Evolutionary conservation across 495 filamentous ascomycete genomes (phyloP).

Genomic region (Penicillium mononematosum): DNA sequence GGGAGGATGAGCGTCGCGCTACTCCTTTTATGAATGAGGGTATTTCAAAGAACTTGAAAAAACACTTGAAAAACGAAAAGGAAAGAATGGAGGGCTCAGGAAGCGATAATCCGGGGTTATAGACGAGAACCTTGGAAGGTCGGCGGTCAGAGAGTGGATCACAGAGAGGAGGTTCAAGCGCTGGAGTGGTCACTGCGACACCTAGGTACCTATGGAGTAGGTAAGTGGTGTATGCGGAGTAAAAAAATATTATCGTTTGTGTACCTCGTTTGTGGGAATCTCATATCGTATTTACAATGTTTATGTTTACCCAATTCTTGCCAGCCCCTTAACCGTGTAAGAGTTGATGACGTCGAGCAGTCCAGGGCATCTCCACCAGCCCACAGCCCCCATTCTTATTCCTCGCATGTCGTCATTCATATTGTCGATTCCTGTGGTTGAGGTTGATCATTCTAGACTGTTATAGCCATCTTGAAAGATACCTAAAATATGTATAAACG

Average conservation of each 20-base stretch:
- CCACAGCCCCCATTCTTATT: not conserved
- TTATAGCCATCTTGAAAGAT: too few relatives aligned
- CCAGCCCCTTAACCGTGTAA: not conserved
- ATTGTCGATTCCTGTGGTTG: not conserved
- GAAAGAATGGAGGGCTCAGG: not conserved
- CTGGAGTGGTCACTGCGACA: too few relatives aligned
- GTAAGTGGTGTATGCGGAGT: not conserved
- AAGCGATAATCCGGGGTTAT: slow-evolving; percentile 19
- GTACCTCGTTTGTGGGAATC: not conserved
- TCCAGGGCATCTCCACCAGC: slow-evolving; percentile 1
- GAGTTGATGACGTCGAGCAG: slow-evolving; percentile 19
- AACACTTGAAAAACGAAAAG: not conserved
- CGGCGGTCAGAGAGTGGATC: slow-evolving; percentile 31
- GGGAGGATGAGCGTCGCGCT: slow-evolving; percentile 1
- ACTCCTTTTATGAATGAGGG: not conserved
- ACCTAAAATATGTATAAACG: too few relatives aligned
- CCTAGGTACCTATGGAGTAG: too few relatives aligned
- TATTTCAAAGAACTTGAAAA: not conserved
- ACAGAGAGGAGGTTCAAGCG: slow-evolving; percentile 2
- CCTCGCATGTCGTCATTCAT: slow-evolving; percentile 1
- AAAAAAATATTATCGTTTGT: not conserved
- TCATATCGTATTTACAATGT: not conserved
- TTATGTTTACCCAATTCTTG: not conserved
- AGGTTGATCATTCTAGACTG: too few relatives aligned
- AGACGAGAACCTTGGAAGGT: slow-evolving; percentile 4